Conservation (phyloP, 345 rosid genomes). For the Brassica rapa region DNA sequence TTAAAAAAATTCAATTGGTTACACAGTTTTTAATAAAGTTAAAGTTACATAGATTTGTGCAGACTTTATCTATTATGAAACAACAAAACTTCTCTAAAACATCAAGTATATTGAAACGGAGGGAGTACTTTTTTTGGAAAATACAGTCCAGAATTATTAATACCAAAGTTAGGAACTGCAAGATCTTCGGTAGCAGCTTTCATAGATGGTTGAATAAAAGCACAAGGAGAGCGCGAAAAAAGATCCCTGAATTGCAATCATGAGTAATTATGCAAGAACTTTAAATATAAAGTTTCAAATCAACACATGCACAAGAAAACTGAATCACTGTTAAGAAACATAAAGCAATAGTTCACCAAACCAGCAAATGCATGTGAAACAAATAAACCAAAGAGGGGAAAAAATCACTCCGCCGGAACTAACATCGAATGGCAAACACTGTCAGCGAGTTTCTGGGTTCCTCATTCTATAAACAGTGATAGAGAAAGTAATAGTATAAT, state of each 20-base stretch:
- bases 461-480: not conserved
- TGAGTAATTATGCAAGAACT: constrained; percentile 11
- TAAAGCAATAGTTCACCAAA: constrained; percentile 4
- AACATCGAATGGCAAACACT: constrained; percentile 8
- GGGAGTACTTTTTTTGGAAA: not conserved
- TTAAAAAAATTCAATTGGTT: too few relatives aligned
- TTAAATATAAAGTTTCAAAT: not conserved
- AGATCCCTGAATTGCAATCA: constrained; percentile 76
- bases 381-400: constrained; percentile 2
- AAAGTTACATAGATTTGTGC: too few relatives aligned
- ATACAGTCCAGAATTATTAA: not conserved
- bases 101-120: too few relatives aligned
- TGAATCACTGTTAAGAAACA: too few relatives aligned
- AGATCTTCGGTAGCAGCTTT: constrained; percentile 47
- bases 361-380: constrained; percentile 6
- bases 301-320: not conserved
- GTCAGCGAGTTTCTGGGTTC: not conserved
- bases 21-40: too few relatives aligned
- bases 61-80: too few relatives aligned
- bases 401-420: not conserved
- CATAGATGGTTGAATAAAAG: constrained; percentile 93
- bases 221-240: constrained; percentile 86
- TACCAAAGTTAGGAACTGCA: constrained; percentile 83
- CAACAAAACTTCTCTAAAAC: too few relatives aligned
- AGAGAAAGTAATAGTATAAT: not conserved